Evolutionary conservation across 208 protist genomes (phyloP).

Genomic region (Trypanosoma scelopori): DNA sequence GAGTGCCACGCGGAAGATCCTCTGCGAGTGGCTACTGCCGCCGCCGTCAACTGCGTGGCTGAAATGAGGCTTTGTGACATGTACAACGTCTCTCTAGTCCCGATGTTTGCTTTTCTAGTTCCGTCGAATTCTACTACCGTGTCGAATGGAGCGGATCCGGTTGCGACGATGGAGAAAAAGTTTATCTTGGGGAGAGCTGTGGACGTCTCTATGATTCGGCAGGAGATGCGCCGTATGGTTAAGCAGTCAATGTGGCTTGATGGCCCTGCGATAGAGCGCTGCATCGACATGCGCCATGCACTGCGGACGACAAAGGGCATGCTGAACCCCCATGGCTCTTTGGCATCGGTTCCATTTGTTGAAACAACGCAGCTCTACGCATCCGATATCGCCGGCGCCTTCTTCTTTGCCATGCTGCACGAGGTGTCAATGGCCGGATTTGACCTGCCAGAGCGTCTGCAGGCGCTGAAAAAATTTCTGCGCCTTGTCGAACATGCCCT

Average conservation of each 20-base stretch:
- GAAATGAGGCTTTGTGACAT: conserved; percentile 27
- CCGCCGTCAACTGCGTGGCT: conserved; percentile 51
- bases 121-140: conserved; percentile 8
- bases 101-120: conserved; percentile 35
- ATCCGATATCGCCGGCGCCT: conserved; percentile 56
- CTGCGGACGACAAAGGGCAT: background rate
- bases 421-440: conserved; percentile 53
- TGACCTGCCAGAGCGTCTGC: conserved; percentile 17
- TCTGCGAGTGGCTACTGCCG: conserved; percentile 6
- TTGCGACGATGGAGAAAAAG: background rate
- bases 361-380: conserved; percentile 38
- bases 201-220: background rate
- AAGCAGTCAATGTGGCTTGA: conserved; percentile 6
- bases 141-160: background rate
- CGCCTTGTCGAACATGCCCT: conserved; percentile 36
- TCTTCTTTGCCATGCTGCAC: conserved; percentile 59
- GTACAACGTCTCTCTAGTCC: conserved; percentile 34
- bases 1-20: conserved; percentile 20
- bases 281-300: conserved; percentile 19
- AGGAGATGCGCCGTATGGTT: conserved; percentile 5
- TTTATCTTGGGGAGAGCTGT: too few relatives aligned
- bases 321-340: background rate
- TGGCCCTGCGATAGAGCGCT: conserved; percentile 12
- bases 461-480: conserved; percentile 49
- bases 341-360: conserved; percentile 20